These are phyloP conservation scores for Staphylotrichum tortipilum DNA, from an alignment of 495 filamentous ascomycete species.

Conservation along the genomic window DNA sequence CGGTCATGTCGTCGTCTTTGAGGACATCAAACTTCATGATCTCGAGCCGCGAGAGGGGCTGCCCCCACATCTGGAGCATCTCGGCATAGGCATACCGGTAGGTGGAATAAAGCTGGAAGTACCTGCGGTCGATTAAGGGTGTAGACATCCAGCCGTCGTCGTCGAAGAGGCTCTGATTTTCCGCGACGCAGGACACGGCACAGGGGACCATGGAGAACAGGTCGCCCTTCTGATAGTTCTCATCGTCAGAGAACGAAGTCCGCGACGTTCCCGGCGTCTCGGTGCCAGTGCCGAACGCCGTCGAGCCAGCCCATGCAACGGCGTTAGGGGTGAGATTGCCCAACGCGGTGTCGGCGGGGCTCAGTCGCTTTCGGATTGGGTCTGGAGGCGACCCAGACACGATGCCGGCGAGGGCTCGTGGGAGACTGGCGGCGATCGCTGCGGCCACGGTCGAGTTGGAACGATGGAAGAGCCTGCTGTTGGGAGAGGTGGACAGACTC, in stretches of 20 bases:
- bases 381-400: constrained; percentile 66
- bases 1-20: constrained; percentile 30
- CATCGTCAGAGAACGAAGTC: constrained; percentile 41
- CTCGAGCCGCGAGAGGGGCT: constrained; percentile 66
- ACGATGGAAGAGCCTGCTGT: constrained; percentile 41
- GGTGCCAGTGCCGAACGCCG: constrained; percentile 43
- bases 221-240: constrained; percentile 33
- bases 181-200: constrained; percentile 54
- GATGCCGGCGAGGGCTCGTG: constrained; percentile 61
- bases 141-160: constrained; percentile 61
- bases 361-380: constrained; percentile 52
- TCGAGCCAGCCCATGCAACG: constrained; percentile 59
- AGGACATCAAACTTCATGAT: constrained; percentile 74
- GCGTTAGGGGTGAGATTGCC: constrained; percentile 49
- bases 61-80: constrained; percentile 72
- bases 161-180: constrained; percentile 71
- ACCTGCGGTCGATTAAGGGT: constrained; percentile 59
- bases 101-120: constrained; percentile 50
- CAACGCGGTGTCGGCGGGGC: constrained; percentile 58
- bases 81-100: constrained; percentile 79
- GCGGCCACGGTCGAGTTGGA: constrained; percentile 53
- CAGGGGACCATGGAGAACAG: constrained; percentile 33
- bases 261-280: constrained; percentile 35
- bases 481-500: constrained; percentile 66
- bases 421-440: constrained; percentile 60